Base-by-base conservation (phyloP, 2,329 filamentous ascomycete genomes). In the Penicillium sp. region DNA sequence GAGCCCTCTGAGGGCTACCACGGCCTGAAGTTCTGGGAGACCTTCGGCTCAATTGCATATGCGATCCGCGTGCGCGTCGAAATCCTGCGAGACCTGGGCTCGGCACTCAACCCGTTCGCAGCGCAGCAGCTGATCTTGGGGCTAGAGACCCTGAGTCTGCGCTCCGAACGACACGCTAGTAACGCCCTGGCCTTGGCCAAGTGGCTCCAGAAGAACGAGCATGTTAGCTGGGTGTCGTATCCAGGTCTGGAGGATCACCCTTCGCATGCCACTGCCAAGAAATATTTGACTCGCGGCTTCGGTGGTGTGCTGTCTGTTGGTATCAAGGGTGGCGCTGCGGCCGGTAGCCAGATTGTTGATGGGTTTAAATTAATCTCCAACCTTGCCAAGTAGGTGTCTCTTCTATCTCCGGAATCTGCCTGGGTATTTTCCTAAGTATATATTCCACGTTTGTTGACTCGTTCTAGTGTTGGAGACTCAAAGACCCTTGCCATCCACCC, bases 401-500 rank as follows among this genome's bases (percentile, higher is more conserved):
- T 13, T 7, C 11, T n/a, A 7, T 6, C 25, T 13, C 25, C 11
- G 25, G 6, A 7, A n/a, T 33, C 32, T 17, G 9, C 6, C 8
- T 35, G 17, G n/a, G n/a, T n/a, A n/a, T n/a, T n/a, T n/a, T n/a
- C n/a, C n/a, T n/a, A n/a, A n/a, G n/a, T n/a, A n/a, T n/a, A n/a
- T n/a, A n/a, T n/a, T n/a, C n/a, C n/a, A n/a, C 11, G 45, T 44
- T 44, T 35, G 50, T 41, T 51, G 15, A 26, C 36, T 11, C 23
- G n/a, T 23, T 19, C 23, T 41, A 75, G 72, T 63, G 90, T 97
- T 18, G 91, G 91, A 42, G 91, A 97, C 65, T 87, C 86, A 33
- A 97, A 97, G 78, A 94, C 90, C 5, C 74, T 96, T 48, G 90
- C 90, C 16, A 94, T 96, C 56, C 90, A 96, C 69, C 91, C 91